Conservation (phyloP, 352 stramenopile genomes). For the Globisporangium heterothallicum region DNA sequence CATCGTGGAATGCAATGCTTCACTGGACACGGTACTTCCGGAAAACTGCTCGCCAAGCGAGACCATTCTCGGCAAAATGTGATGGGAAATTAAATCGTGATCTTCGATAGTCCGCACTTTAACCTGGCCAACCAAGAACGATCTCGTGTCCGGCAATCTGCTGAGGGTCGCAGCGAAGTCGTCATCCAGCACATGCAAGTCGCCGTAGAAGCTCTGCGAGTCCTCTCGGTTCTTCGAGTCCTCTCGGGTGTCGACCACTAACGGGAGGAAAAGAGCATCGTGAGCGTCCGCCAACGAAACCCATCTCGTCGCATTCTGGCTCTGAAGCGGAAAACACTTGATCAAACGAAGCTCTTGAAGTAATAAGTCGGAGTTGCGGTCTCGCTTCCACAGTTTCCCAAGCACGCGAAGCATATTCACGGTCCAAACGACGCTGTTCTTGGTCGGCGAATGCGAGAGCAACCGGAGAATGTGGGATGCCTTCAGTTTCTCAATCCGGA, state of each 20-base stretch:
- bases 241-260: neutral
- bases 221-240: neutral
- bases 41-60: neutral
- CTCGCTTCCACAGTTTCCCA: constrained; percentile 49
- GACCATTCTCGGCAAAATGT: constrained; percentile 49
- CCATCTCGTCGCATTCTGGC: constrained; percentile 19
- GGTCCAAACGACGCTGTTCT: constrained; percentile 32
- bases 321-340: constrained; percentile 62
- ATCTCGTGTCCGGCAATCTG: constrained; percentile 21
- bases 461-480: constrained; percentile 58
- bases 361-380: constrained; percentile 38
- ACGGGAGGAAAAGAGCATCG: constrained; percentile 25
- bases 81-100: constrained; percentile 63
- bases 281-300: constrained; percentile 37
- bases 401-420: constrained; percentile 43
- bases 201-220: constrained; percentile 30
- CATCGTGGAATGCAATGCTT: neutral
- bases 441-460: constrained; percentile 27
- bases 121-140: constrained; percentile 49
- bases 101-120: constrained; percentile 61
- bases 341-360: constrained; percentile 65
- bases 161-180: constrained; percentile 27
- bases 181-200: constrained; percentile 37
- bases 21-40: neutral
- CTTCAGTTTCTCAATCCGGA: constrained; percentile 62